Percentiles rank a stretch among this genome's conserved stretches.
Conservation (phyloP, 2,329 filamentous ascomycete species). For the Dothideomycetidae sp. region DNA sequence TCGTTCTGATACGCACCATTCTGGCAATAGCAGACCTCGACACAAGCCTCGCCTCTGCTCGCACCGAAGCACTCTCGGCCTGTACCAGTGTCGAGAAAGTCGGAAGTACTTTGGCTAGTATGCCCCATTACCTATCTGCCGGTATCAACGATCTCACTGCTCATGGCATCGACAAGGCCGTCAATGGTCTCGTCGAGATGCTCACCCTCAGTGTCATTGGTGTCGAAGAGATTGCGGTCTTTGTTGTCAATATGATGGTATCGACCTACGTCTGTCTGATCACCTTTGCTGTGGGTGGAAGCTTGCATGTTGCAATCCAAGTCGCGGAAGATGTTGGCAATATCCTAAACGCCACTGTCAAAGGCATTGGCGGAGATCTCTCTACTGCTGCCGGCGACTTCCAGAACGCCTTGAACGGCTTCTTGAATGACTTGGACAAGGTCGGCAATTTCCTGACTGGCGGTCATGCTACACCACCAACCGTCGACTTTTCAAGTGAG, state of each 20-base stretch:
- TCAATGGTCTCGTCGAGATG: constrained; percentile 66
- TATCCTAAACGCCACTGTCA: constrained; percentile 45
- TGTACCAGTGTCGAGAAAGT: constrained; percentile 87
- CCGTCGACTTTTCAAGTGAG: constrained; percentile 50
- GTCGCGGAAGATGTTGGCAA: constrained; percentile 47
- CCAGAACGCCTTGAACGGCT: constrained; percentile 40
- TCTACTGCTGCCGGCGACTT: constrained; percentile 30
- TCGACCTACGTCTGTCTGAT: constrained; percentile 84
- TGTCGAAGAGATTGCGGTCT: constrained; percentile 76
- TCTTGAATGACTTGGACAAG: constrained; percentile 37
- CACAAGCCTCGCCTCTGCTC: constrained; percentile 60
- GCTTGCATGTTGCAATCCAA: constrained; percentile 53
- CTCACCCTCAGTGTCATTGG: constrained; percentile 66
- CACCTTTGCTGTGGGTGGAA: constrained; percentile 66
- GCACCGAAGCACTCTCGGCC: constrained; percentile 68
- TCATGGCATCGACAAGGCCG: constrained; percentile 61
- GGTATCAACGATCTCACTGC: constrained; percentile 82
- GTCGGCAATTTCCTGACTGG: constrained; percentile 27
- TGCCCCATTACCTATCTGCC: constrained; percentile 85
- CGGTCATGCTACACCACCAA: constrained; percentile 31
- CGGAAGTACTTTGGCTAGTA: constrained; percentile 90
- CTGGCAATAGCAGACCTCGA: constrained; percentile 61
- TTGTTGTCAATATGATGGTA: constrained; percentile 82
- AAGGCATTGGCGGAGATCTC: constrained; percentile 43
- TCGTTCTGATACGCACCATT: constrained; percentile 70